Percentiles rank a stretch among this genome's conserved stretches.
These are phyloP conservation scores for Kingdonia uniflora DNA, from an alignment of 164 flowering plant genomes.

Conservation along the genomic window DNA sequence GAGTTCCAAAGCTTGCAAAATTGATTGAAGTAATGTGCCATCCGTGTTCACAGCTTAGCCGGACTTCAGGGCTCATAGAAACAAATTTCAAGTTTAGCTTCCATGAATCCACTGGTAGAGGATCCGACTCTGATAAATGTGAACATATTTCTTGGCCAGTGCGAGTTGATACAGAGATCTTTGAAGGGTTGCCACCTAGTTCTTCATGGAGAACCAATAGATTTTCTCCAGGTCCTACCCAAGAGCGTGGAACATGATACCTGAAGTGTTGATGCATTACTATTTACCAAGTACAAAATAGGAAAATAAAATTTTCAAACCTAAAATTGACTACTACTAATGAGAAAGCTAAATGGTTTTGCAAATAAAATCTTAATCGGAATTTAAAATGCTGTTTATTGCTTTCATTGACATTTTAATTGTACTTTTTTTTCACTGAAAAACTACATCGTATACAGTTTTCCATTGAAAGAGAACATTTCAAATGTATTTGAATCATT, in stretches of 20 bases:
- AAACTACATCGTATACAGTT: no score
- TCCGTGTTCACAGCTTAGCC: conserved; percentile 35
- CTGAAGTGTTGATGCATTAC: conserved; percentile 18
- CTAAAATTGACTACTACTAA: no score
- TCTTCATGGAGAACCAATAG: conserved; percentile 51
- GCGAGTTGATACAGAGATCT: conserved; percentile 27
- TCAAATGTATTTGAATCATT: no score
- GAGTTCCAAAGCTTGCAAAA: conserved; percentile 57
- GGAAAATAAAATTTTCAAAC: no score
- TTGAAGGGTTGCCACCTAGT: conserved; percentile 54
- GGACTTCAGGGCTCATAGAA: conserved; percentile 27
- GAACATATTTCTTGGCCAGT: conserved; percentile 38
- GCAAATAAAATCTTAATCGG: no score
- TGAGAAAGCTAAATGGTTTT: no score
- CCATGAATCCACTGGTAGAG: conserved; percentile 37
- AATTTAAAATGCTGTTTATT: no score
- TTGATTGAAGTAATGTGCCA: conserved; percentile 33
- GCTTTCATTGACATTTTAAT: no score
- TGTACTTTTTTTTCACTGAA: no score
- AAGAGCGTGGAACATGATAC: conserved; percentile 60
- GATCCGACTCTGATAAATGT: conserved; percentile 38
- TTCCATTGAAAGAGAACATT: no score
- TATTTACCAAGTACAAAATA: no score
- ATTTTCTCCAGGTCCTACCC: conserved; percentile 47
- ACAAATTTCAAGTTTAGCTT: conserved; percentile 13